Evolutionary conservation across 23 red algal genomes (phyloP).

Genomic region (Cyanidiococcus yangmingshanensis): DNA sequence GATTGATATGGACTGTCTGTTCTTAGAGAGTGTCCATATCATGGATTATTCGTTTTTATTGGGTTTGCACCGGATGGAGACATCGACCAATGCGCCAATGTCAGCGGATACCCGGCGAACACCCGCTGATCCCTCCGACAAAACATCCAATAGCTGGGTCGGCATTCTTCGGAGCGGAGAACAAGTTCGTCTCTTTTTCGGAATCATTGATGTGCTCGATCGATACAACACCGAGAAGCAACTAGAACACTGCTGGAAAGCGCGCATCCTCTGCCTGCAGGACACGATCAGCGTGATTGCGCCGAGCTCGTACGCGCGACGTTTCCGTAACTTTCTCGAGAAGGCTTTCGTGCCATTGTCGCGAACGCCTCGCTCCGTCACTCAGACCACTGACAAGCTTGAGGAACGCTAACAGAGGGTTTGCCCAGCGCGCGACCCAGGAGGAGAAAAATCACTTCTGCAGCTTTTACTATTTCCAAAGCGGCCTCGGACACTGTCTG

Average conservation of each 20-base stretch:
- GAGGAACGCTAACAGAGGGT: too few species aligned
- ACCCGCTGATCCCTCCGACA: neutral
- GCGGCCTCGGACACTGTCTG: too few species aligned
- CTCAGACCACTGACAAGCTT: too few species aligned
- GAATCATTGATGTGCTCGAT: slow-evolving; percentile 31
- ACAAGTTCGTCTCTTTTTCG: slow-evolving; percentile 25
- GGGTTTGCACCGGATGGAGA: slow-evolving; percentile 23
- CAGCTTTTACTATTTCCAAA: too few species aligned
- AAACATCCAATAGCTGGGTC: slow-evolving; percentile 16
- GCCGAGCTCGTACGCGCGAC: slow-evolving; percentile 15
- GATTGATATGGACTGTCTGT: slow-evolving; percentile 21
- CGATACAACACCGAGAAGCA: slow-evolving; percentile 27
- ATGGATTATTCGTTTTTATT: slow-evolving; percentile 35
- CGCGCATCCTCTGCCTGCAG: slow-evolving; percentile 20
- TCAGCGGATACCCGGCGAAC: neutral
- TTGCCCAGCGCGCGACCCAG: too few species aligned
- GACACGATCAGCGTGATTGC: slow-evolving; percentile 6
- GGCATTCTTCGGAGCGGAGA: slow-evolving; percentile 20
- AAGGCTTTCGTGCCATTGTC: slow-evolving; percentile 3
- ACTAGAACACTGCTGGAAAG: slow-evolving; percentile 23
- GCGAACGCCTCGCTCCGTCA: neutral
- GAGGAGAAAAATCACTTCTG: too few species aligned
- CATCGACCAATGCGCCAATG: neutral
- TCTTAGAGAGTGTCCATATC: slow-evolving; percentile 24
- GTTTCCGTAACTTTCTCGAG: slow-evolving; percentile 14